Evolutionary conservation across 306 rosid genomes (phyloP), one percentile per base, ranked within the genome.

Genomic region (Inga leiocalycina): DNA sequence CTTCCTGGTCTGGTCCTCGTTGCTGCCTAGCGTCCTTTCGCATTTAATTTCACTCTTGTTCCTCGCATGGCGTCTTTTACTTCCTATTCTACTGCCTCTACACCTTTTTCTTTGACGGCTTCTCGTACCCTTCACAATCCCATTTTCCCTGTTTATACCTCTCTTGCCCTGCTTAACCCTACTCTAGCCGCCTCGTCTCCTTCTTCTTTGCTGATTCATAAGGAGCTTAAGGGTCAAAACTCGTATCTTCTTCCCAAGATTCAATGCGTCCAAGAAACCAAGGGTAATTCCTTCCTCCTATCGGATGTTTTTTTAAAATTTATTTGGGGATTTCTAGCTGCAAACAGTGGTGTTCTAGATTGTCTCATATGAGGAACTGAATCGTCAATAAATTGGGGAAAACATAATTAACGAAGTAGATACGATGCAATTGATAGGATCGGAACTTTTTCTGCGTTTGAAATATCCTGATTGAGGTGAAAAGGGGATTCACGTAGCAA

Each of bases 191-290:
- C 77, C 49, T 74, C 90, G 6, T 80, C 82, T 62, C 83, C 92
- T 32, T 59, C 54, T 76, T 76, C 52, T 39, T 71, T 74, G 16
- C 87, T 24, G 59, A 62, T 74, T 86, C 3, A 78, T 9, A 69
- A 54, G 79, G 52, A 12, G 27, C 39, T 80, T 43, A 57, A 49
- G 80, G 70, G 74, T 84, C 85, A 66, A 46, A 39, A 77, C 67
- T 65, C 67, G 17, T 75, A 54, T 67, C 82, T 79, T 43, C 79
- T 73, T 14, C 84, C 86, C 88, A 84, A 78, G 81, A 56, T 84
- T 78, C 86, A 82, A 72, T 86, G 89, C 81, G 37, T 73, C 27
- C 84, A 83, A 52, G 84, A 89, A 35, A 41, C 85, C 43, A 85
- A 68, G 82, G 93, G 93, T 89, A 80, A 49, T 45, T 68, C 19